Base-by-base conservation (phyloP, 2,329 filamentous ascomycete species). In the Monosporascus sp. region DNA sequence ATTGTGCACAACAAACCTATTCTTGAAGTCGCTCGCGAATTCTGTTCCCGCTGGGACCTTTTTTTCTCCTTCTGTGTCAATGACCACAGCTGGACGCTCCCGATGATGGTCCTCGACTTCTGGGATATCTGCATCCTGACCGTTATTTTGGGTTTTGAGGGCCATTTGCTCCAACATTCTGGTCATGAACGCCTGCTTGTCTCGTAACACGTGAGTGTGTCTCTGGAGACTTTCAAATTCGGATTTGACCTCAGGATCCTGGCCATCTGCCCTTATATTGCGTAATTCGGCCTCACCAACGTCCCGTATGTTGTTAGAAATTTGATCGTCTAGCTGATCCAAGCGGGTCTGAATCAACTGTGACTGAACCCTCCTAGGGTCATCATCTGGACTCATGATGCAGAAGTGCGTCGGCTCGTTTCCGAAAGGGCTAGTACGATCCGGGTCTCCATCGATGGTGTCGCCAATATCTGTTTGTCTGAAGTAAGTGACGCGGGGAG, bases 1-100 rank as follows among this genome's bases (percentile, higher is more conserved):
- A 63, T 99, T 99, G 75, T 99, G 94, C 50, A 99, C 88, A 62
- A 97, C 93, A 74, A 99, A 99, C 2, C 94, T 88, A 66, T 99
- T 99, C 68, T 95, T 94, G 76, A 97, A 99, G 67, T 97, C 92
- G 69, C 89, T 96, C 48, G 89, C 86, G 60, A 93, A 93, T 59
- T 97, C 91, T 17, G 88, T 83, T 3, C 86, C 82, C 1, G 86
- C 82, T 3, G 85, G 83, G 2, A 86, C 80, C 57, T 90, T 85
- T 50, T 87, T 74, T 15, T 78, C 80, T 20, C 79, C 79, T 48
- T 84, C 82, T n/a, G 76, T 75, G 36, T 75, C 73, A 14, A 73
- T 68, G 6, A 77, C 76, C 5, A 68, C 63, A 37, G 73, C 69
- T 3, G 75, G 69, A 14, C 65, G 67, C 34, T 62, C 58, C 1